Evolutionary conservation across 805 yeast genomes (phyloP), one percentile per base, ranked within the genome.

Genomic region (Hanseniaspora taiwanica): DNA sequence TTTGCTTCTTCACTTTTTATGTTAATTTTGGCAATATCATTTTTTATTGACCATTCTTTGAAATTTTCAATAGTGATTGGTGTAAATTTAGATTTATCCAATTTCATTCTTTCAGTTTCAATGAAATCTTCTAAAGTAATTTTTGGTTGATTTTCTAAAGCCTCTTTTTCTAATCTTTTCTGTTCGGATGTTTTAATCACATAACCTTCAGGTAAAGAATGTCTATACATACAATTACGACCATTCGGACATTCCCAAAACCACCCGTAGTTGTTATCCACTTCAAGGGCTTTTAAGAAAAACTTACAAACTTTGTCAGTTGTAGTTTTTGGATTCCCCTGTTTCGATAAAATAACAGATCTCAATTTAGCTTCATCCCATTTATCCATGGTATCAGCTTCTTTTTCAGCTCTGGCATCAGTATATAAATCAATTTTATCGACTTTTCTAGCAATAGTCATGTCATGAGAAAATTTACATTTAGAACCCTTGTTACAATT

Each of bases 291-390:
- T 44, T 86, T 95, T 48, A 91, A 83, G 65, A 91, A 93, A 62
- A 61, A 76, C 60, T 87, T 91, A 72, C 99, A 91, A 37, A 91
- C 83, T 49, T 74, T 91, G 48, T 89, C 96, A 0, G 99, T 91
- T 12, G 96, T 86, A 9, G 96, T 85, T 59, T 77, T 77, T 41
- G 80, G 86, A 59, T 91, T 91, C 39, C 98, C 97, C 53, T 87
- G 96, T 64, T 91, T 91, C 40, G 96, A 85, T 48, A 71, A 42
- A 53, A 91, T 80, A 46, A 91, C 97, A 27, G 69, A 70, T 57
- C 93, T 74, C 58, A 91, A 75, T 66, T 87, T 91, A 53, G 79
- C 96, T 63, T 89, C 96, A 63, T 91, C 97, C 97, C 97, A 89
- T 36, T 69, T 71, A 52, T 86, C 96, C 96, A 89, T 86, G 4